Conservation (phyloP, 495 filamentous ascomycete species). For the Penicillium chermesinum region DNA sequence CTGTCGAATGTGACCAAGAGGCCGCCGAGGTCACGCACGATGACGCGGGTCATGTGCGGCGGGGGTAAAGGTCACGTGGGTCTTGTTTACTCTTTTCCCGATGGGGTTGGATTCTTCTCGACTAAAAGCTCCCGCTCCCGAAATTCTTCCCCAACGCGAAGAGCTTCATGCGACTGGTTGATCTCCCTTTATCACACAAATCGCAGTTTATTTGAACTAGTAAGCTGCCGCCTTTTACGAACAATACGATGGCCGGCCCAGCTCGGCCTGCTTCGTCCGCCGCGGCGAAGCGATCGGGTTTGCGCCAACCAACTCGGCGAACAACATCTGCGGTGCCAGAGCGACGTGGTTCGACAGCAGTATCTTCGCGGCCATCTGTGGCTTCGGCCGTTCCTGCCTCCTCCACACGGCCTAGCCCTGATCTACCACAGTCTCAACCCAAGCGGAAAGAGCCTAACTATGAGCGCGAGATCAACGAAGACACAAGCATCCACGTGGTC, state of each 20-base stretch:
- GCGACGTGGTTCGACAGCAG: conserved; percentile 37
- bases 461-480: conserved; percentile 65
- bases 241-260: conserved; percentile 47
- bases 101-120: neutral
- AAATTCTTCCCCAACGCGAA: neutral
- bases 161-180: neutral
- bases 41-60: conserved; percentile 36
- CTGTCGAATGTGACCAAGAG: neutral
- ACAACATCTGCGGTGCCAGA: conserved; percentile 28
- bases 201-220: neutral
- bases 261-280: conserved; percentile 48
- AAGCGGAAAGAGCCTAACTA: conserved; percentile 83
- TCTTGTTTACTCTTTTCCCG: conserved; percentile 45
- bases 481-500: conserved; percentile 96
- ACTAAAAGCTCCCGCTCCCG: neutral
- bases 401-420: conserved; percentile 33
- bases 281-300: conserved; percentile 48
- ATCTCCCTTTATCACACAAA: neutral
- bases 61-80: conserved; percentile 18
- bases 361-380: neutral
- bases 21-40: conserved; percentile 11
- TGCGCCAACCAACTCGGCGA: conserved; percentile 50
- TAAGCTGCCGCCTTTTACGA: neutral
- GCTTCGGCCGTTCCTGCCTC: conserved; percentile 44
- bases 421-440: conserved; percentile 40